Percentiles rank a stretch among this genome's conserved stretches.
phyloP scores from a whole-genome alignment of 2,329 filamentous ascomycete genomes.

The Cytospora leucostoma region DNA sequence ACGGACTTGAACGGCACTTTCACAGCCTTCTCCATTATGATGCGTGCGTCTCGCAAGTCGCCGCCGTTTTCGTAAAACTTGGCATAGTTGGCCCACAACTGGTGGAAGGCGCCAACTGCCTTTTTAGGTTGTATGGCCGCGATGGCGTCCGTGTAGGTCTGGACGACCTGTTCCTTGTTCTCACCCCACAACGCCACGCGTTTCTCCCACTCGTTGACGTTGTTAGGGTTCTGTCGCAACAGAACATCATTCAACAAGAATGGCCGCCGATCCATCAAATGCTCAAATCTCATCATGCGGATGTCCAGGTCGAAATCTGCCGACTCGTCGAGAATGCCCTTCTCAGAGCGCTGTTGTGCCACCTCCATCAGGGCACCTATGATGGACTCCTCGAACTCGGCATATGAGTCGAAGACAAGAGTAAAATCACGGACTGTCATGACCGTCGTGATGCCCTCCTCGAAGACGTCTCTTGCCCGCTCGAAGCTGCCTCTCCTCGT shows the following conservation, averaged over 20 bases:
- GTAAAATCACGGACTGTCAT: constrained; percentile 99
- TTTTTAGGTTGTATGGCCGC: constrained; percentile 92
- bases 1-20: constrained; percentile 98
- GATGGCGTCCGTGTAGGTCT: constrained; percentile 94
- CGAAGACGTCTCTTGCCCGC: constrained; percentile 87
- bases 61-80: constrained; percentile 93
- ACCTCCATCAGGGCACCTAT: constrained; percentile 90
- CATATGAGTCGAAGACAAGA: constrained; percentile 92
- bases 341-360: constrained; percentile 76
- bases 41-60: constrained; percentile 79
- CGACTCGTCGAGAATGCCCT: constrained; percentile 74
- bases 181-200: constrained; percentile 93
- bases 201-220: constrained; percentile 96
- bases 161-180: constrained; percentile 86
- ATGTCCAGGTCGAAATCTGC: constrained; percentile 95
- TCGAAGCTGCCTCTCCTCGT: constrained; percentile 92
- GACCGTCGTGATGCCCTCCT: constrained; percentile 94
- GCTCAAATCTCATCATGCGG: constrained; percentile 96
- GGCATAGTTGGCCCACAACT: constrained; percentile 94
- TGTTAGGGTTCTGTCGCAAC: constrained; percentile 92
- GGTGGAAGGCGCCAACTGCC: constrained; percentile 88
- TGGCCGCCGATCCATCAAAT: constrained; percentile 93
- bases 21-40: constrained; percentile 97
- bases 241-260: constrained; percentile 97
- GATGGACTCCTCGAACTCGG: constrained; percentile 95